phyloP scores from a whole-genome alignment of 176 grass and related monocot species.

The Tillandsia leiboldiana region DNA sequence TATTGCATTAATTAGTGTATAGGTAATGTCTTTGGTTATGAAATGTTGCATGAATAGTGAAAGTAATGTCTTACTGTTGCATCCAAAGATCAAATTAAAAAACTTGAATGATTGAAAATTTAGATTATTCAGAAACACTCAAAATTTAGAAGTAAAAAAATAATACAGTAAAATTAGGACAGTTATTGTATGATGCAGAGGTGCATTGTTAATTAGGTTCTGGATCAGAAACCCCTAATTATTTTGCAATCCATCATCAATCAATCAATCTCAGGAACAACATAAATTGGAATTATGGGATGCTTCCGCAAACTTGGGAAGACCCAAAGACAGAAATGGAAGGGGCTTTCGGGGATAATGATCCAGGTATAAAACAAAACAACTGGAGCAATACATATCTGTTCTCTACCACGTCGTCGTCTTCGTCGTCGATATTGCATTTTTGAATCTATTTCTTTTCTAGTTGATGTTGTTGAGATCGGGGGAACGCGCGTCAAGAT shows the following conservation, averaged over 20 bases:
- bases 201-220: not conserved
- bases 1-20: not conserved
- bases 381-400: constrained; percentile 4
- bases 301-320: constrained; percentile 96
- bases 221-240: not conserved
- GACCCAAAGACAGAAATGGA: constrained; percentile 86
- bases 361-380: constrained; percentile 56
- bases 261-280: constrained; percentile 36
- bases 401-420: too few species aligned
- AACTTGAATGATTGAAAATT: too few species aligned
- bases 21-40: not conserved
- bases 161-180: too few species aligned
- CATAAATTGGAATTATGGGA: constrained; percentile 95
- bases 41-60: too few species aligned
- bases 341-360: constrained; percentile 93
- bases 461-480: constrained; percentile 98
- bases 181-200: too few species aligned
- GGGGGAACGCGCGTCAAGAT: constrained; percentile 73
- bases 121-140: too few species aligned
- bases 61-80: too few species aligned
- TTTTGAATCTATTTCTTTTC: constrained; percentile 5
- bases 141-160: too few species aligned
- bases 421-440: constrained; percentile 3
- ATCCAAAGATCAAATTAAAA: too few species aligned
- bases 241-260: constrained; percentile 3